Base-by-base conservation (phyloP, 2,329 filamentous ascomycete genomes). In the Didymella glomerata region DNA sequence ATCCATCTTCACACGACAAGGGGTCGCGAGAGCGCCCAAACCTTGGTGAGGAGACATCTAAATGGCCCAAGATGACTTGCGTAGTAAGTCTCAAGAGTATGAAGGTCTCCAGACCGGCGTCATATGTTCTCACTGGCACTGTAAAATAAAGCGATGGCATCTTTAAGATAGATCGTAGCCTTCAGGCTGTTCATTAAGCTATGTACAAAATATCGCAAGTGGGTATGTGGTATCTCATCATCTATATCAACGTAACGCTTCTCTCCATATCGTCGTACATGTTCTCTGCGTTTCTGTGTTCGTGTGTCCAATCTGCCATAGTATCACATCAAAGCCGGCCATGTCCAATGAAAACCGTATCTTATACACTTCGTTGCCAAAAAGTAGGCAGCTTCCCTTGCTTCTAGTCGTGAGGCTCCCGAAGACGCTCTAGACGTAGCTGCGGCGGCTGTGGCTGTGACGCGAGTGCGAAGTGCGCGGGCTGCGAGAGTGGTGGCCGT, bases 401-500 rank as follows among this genome's bases (percentile, higher is more conserved):
- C 18, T n/a, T n/a, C 13, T 2, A 14, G 2, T 20, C 13, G 3
- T 18, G 10, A 22, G 22, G 32, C n/a, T 14, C 4, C 7, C 16
- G 6, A 10, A 8, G 10, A 24, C 20, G 25, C 28, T 42, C 60
- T 68, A 76, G 46, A 76, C 74, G 58, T 78, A 77, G 64, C 72
- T 76, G 50, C 76, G 74, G 59, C 70, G 70, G 70, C 74, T 76
- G 61, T 76, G 63, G 61, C 68, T 69, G 57, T 67, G 73, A 40
- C 65, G 63, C 34, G 66, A 68, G 69, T 77, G 70, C 41, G 74
- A 76, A 60, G 69, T 74, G 48, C 77, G 73, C 1, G 76, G 76
- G 65, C 74, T 77, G 61, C 70, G 71, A 27, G 72, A 75, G 62
- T 70, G 70, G 63, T 80, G 77, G 62, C 78, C 74, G 66, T 80